Conservation (phyloP, 345 rosid species). For the Eucalyptus leucophloia region DNA sequence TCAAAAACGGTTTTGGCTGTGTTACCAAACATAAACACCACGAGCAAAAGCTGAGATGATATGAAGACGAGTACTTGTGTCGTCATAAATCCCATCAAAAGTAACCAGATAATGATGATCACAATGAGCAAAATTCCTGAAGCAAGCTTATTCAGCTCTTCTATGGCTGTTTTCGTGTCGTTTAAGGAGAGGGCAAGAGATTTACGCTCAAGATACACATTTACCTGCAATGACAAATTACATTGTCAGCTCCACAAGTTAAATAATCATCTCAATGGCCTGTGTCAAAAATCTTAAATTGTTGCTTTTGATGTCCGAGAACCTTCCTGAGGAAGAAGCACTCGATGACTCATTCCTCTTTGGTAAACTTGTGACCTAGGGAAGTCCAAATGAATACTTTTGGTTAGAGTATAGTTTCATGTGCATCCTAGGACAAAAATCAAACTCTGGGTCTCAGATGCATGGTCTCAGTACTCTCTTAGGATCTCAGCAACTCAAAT, state of each 20-base stretch:
- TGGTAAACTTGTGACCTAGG: not conserved
- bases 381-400: not conserved
- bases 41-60: constrained; percentile 48
- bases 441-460: not conserved
- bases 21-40: constrained; percentile 48
- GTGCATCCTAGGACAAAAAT: not conserved
- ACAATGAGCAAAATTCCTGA: constrained; percentile 22
- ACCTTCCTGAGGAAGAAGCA: not conserved
- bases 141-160: constrained; percentile 49
- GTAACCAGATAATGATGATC: constrained; percentile 28
- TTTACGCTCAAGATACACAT: constrained; percentile 47
- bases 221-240: constrained; percentile 19
- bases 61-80: constrained; percentile 38
- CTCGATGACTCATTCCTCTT: not conserved
- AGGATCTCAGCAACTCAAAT: not conserved
- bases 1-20: constrained; percentile 48
- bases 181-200: constrained; percentile 47
- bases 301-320: not conserved
- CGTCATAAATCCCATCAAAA: constrained; percentile 45
- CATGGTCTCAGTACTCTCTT: not conserved
- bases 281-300: not conserved
- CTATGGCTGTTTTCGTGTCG: constrained; percentile 60
- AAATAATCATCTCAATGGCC: not conserved
- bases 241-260: not conserved
- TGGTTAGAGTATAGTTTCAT: not conserved